A percentile compares a stretch with the other conserved stretches of the same genome.
Conservation (phyloP, 2,329 filamentous ascomycete species). For the Xylariomycetidae sp. region DNA sequence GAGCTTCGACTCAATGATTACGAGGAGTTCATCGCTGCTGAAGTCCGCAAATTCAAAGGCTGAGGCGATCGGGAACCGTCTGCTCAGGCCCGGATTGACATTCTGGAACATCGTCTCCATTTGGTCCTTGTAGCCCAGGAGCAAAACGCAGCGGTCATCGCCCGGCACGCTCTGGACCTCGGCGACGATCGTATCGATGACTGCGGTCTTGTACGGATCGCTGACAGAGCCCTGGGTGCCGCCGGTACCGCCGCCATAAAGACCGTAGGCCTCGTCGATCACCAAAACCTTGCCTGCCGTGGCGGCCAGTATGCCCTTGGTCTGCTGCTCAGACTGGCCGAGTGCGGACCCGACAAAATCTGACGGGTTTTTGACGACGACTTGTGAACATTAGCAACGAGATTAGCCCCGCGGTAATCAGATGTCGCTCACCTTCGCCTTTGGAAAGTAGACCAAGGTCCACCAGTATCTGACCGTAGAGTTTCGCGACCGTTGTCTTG, state of each 20-base stretch:
- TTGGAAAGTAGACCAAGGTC: slow-evolving; percentile 33
- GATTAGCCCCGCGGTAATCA: neutral
- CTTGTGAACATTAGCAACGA: slow-evolving; percentile 23
- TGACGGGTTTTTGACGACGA: slow-evolving; percentile 66
- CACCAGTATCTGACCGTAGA: slow-evolving; percentile 24
- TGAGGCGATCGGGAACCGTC: slow-evolving; percentile 59
- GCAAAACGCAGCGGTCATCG: slow-evolving; percentile 67
- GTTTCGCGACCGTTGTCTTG: slow-evolving; percentile 26
- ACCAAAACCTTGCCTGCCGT: slow-evolving; percentile 70
- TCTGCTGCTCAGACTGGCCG: slow-evolving; percentile 65
- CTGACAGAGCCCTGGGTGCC: slow-evolving; percentile 12
- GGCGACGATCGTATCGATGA: slow-evolving; percentile 70
- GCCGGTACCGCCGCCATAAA: slow-evolving; percentile 39
- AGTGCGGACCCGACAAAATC: slow-evolving; percentile 65
- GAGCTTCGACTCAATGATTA: slow-evolving; percentile 61
- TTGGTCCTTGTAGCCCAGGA: slow-evolving; percentile 65
- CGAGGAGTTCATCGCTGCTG: slow-evolving; percentile 47
- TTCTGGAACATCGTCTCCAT: slow-evolving; percentile 72
- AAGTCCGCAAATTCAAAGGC: slow-evolving; percentile 71
- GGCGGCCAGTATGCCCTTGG: slow-evolving; percentile 64
- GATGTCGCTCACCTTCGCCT: slow-evolving; percentile 11
- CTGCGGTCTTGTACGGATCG: slow-evolving; percentile 53
- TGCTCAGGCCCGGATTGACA: slow-evolving; percentile 63
- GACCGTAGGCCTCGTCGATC: slow-evolving; percentile 75
- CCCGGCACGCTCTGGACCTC: slow-evolving; percentile 66